These are phyloP conservation scores for Corymbia citriodora DNA, from an alignment of 441 rosid species.

Conservation along the genomic window DNA sequence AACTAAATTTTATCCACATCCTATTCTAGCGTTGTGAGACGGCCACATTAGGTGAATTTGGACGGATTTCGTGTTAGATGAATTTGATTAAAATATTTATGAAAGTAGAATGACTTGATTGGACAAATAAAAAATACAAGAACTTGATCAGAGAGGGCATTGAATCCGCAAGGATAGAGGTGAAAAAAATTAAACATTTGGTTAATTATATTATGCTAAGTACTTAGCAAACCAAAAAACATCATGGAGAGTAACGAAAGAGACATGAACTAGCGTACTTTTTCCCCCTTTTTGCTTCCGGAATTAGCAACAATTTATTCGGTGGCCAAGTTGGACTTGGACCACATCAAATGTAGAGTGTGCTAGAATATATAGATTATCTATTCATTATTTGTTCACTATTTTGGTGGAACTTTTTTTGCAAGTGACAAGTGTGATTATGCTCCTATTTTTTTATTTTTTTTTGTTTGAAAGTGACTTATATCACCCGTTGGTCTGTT, in stretches of 20 bases:
- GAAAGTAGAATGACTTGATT: not conserved
- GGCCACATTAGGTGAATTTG: not conserved
- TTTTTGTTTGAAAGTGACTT: not conserved
- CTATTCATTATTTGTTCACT: not conserved
- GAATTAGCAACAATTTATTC: not conserved
- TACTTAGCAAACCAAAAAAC: not conserved
- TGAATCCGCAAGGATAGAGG: not conserved
- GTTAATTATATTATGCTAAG: not conserved
- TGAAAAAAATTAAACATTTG: not conserved
- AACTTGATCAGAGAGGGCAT: not conserved
- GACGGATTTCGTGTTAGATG: not conserved
- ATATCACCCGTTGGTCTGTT: not conserved
- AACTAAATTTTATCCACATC: not conserved
- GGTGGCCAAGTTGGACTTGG: not conserved
- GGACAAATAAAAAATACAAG: not conserved
- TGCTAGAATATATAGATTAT: not conserved
- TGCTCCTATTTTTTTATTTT: not conserved
- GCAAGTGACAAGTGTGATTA: not conserved
- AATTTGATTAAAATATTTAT: not conserved
- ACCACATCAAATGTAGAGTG: not conserved
- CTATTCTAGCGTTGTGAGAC: not conserved
- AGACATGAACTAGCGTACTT: not conserved
- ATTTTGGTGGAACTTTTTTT: not conserved
- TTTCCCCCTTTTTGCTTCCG: not conserved
- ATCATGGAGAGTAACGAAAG: not conserved